Conservation (phyloP, 495 filamentous ascomycete genomes). For the Annulohypoxylon moriforme region DNA sequence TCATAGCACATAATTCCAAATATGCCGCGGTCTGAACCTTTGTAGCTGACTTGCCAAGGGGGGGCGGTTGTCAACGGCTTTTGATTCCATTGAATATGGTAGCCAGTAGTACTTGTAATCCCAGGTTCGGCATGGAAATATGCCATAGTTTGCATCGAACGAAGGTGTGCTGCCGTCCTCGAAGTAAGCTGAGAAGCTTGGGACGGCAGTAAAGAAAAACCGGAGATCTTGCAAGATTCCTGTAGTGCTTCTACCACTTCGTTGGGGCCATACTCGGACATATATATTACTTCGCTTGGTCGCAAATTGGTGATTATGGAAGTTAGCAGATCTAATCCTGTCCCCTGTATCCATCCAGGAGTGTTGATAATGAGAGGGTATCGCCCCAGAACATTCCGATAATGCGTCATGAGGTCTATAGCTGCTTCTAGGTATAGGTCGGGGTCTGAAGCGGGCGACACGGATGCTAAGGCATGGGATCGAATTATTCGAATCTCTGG, state of each 20-base stretch:
- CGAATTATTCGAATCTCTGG: slow-evolving; percentile 58
- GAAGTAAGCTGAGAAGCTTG: slow-evolving; percentile 70
- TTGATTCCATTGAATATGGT: slow-evolving; percentile 51
- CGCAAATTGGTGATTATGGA: slow-evolving; percentile 65
- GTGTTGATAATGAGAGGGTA: slow-evolving; percentile 81
- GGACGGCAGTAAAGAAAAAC: slow-evolving; percentile 63
- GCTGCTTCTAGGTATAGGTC: slow-evolving; percentile 75
- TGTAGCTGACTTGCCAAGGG: slow-evolving; percentile 57
- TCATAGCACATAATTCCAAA: slow-evolving; percentile 60
- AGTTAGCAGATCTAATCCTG: slow-evolving; percentile 75
- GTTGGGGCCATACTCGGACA: slow-evolving; percentile 74
- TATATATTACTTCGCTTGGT: slow-evolving; percentile 75
- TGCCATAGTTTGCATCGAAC: slow-evolving; percentile 83
- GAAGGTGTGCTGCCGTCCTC: slow-evolving; percentile 74
- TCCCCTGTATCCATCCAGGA: slow-evolving; percentile 84
- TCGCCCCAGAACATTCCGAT: slow-evolving; percentile 59
- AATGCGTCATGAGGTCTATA: slow-evolving; percentile 74
- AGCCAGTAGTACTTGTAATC: not conserved
- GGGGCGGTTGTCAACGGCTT: slow-evolving; percentile 52
- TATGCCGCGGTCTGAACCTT: slow-evolving; percentile 47
- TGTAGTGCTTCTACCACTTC: slow-evolving; percentile 71
- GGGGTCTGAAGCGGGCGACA: slow-evolving; percentile 75
- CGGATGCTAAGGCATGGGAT: slow-evolving; percentile 78
- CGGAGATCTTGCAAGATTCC: slow-evolving; percentile 49
- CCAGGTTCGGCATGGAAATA: slow-evolving; percentile 71